Evolutionary conservation across 441 rosid species (phyloP).

Genomic region (Erysimum pusillum): DNA sequence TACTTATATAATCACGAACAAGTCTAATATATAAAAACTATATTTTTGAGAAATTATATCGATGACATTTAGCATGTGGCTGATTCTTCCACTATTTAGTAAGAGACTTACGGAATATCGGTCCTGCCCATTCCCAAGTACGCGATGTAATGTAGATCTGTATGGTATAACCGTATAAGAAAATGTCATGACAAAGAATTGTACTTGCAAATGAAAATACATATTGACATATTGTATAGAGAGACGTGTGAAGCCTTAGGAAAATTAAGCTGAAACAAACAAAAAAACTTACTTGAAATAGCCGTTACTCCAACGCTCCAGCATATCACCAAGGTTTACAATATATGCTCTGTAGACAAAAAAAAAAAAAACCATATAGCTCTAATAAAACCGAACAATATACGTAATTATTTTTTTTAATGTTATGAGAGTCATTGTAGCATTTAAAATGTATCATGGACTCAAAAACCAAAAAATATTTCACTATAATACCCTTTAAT

Average conservation of each 20-base stretch:
- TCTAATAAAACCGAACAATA: not conserved
- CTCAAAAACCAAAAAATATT: not conserved
- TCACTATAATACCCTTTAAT: conserved; percentile 18
- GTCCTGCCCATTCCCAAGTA: conserved; percentile 71
- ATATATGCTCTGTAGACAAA: conserved; percentile 33
- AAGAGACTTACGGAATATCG: conserved; percentile 78
- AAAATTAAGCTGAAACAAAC: not conserved
- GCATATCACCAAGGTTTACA: conserved; percentile 58
- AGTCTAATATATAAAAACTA: too few relatives aligned
- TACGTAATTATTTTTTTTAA: not conserved
- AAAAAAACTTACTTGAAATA: conserved; percentile 70
- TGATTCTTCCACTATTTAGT: not conserved
- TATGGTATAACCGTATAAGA: not conserved
- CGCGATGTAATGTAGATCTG: conserved; percentile 92
- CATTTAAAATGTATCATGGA: not conserved
- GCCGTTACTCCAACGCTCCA: conserved; percentile 95
- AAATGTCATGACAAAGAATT: conserved; percentile 8
- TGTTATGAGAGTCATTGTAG: not conserved
- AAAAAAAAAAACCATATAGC: not conserved
- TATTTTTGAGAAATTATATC: not conserved
- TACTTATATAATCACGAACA: too few relatives aligned
- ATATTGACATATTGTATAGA: too few relatives aligned
- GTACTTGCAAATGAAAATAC: not conserved
- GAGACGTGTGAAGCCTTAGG: not conserved
- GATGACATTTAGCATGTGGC: not conserved